Base-by-base conservation (phyloP, 176 grass and related monocot genomes). In the Eleusine coracana region DNA sequence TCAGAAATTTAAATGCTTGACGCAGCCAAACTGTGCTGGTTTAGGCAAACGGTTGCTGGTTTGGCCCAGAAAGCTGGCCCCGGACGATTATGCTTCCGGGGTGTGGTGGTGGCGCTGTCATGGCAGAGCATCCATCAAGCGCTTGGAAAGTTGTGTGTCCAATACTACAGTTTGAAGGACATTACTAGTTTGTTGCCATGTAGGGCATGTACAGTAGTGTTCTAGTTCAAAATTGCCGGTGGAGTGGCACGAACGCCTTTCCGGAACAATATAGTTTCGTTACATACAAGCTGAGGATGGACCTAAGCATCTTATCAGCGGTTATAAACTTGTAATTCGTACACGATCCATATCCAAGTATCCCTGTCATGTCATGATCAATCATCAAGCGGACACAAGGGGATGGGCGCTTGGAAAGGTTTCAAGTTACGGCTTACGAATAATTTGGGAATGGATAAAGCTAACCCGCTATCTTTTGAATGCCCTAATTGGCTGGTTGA, bases 1-100 rank as follows among this genome's bases (percentile, higher is more conserved):
- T 66, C 65, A 7, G 77, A 39, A 15, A 52, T 37, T 66, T 58
- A 3, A 31, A 83, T 72, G 73, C 68, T 66, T 83, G 18, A 52
- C 66, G 10, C 6, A 21, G 23, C 1, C 34, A 36, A n/a, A 37
- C 45, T 72, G 37, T 52, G 69, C 1, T 7, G 14, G n/a, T 41
- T 42, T 28, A 21, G 64, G 44, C 21, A 16, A 29, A 40, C 75
- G 0, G 49, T 60, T 60, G 49, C 38, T 39, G 81, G 48, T 68
- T 45, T 38, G n/a, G 16, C 5, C n/a, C 50, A 10, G 44, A 69
- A 75, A 76, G 37, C 40, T 49, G 62, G 21, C 17, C 60, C 61
- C 11, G 31, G 36, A 68, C 44, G 12, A 64, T 46, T 64, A 39
- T 37, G 55, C 64, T 81, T 20, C 49, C 29, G 10, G 14, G 44